Conservation (phyloP, 306 rosid species). For the Glycine latifolia region DNA sequence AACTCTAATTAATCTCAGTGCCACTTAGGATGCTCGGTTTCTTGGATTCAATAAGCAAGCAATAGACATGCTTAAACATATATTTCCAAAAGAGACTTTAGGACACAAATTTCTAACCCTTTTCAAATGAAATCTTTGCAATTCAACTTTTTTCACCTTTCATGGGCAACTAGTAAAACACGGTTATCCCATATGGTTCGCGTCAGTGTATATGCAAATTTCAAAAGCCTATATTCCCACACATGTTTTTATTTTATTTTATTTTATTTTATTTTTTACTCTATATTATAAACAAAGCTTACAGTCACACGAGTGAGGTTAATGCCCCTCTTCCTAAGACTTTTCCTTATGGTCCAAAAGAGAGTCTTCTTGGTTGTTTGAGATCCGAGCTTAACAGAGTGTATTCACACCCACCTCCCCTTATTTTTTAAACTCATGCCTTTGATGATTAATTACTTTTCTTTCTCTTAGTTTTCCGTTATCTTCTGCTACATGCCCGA, state of each 20-base stretch:
- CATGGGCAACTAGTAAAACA: conserved; percentile 43
- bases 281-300: conserved; percentile 36
- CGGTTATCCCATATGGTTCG: conserved; percentile 51
- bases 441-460: conserved; percentile 31
- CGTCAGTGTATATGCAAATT: conserved; percentile 65
- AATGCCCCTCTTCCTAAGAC: conserved; percentile 53
- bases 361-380: conserved; percentile 62
- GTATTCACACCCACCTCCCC: conserved; percentile 45
- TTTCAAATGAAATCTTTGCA: conserved; percentile 43
- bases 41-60: conserved; percentile 71
- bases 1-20: background rate
- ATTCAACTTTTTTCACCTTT: conserved; percentile 40
- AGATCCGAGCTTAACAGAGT: conserved; percentile 78
- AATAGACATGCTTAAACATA: conserved; percentile 52
- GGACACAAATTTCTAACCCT: conserved; percentile 81
- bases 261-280: background rate
- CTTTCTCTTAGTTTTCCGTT: conserved; percentile 27
- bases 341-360: conserved; percentile 59
- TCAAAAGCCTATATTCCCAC: conserved; percentile 59
- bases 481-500: conserved; percentile 43
- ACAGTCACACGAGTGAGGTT: conserved; percentile 42
- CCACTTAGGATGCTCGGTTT: conserved; percentile 73
- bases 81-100: conserved; percentile 71
- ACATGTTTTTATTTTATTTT: conserved; percentile 30
- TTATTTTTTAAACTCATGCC: conserved; percentile 46